phyloP scores from a whole-genome alignment of 2,329 filamentous ascomycete species.

The Penicillium sp. region DNA sequence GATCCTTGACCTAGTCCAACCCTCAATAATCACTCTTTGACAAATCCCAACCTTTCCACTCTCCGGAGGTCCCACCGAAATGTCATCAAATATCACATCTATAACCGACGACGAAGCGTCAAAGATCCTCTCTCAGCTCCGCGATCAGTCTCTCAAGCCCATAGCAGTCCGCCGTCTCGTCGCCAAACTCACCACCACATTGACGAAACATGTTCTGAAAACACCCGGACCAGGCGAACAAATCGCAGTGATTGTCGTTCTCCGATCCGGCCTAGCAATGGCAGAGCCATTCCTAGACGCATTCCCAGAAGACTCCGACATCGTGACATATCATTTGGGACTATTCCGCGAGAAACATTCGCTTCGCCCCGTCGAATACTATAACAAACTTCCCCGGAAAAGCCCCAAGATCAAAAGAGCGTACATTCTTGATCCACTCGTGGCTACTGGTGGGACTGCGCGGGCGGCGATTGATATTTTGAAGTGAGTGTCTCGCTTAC shows the following conservation, averaged over 20 bases:
- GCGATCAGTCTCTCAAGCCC: constrained; percentile 6
- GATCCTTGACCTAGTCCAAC: background rate
- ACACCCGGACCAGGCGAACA: constrained; percentile 14
- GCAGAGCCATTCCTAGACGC: constrained; percentile 33
- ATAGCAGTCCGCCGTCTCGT: constrained; percentile 7
- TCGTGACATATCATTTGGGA: constrained; percentile 28
- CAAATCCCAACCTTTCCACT: background rate
- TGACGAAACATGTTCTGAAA: constrained; percentile 21
- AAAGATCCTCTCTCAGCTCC: constrained; percentile 7
- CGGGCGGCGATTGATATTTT: constrained; percentile 25
- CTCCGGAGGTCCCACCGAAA: background rate
- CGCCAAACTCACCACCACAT: constrained; percentile 17
- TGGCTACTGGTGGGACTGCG: constrained; percentile 27
- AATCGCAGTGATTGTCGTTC: constrained; percentile 28
- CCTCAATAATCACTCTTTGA: background rate
- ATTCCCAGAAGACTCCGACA: constrained; percentile 22
- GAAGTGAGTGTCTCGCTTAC: constrained; percentile 14
- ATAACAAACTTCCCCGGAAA: constrained; percentile 29
- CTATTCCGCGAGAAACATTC: constrained; percentile 26
- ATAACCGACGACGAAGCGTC: constrained; percentile 7
- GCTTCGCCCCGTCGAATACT: constrained; percentile 29
- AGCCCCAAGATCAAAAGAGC: constrained; percentile 23
- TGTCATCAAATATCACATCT: constrained; percentile 8
- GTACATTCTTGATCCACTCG: constrained; percentile 26
- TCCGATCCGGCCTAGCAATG: constrained; percentile 40